Percentiles rank a stretch among this genome's conserved stretches.
These are phyloP conservation scores for Chondrostereum purpureum DNA, from an alignment of 1,284 basidiomycete genomes.

Conservation along the genomic window DNA sequence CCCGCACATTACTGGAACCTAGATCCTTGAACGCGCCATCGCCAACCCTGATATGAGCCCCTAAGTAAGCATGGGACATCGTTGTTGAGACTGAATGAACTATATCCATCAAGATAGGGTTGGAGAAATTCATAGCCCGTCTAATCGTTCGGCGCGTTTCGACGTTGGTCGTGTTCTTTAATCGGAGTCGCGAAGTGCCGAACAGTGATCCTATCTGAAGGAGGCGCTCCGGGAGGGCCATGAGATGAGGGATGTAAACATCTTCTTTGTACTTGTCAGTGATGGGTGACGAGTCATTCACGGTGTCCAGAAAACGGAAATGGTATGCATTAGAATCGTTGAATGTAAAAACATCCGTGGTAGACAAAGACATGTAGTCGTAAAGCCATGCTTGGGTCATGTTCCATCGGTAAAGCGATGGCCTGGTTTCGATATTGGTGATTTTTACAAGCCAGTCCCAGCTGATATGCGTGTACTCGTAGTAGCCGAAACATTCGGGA, in stretches of 20 bases:
- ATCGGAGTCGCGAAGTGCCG: conserved; percentile 57
- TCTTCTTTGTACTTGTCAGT: conserved; percentile 36
- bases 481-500: conserved; percentile 53
- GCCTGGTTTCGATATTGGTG: conserved; percentile 23
- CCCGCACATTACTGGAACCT: conserved; percentile 34
- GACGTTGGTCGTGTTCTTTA: conserved; percentile 33
- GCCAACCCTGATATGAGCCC: conserved; percentile 59
- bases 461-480: conserved; percentile 52
- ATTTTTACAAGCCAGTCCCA: conserved; percentile 68
- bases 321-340: conserved; percentile 55
- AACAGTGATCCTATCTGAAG: conserved; percentile 64
- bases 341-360: conserved; percentile 39
- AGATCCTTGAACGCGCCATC: conserved; percentile 54
- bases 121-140: conserved; percentile 44
- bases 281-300: conserved; percentile 21
- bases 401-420: conserved; percentile 39
- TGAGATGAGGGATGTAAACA: conserved; percentile 39
- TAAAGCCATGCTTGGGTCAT: conserved; percentile 43
- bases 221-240: conserved; percentile 33
- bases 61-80: conserved; percentile 43
- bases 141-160: conserved; percentile 39
- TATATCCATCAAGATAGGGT: conserved; percentile 35
- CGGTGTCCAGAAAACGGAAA: conserved; percentile 57
- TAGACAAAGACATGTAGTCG: conserved; percentile 31
- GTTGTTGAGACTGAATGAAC: conserved; percentile 33